Percentiles rank a stretch among this genome's conserved stretches.
phyloP scores from a whole-genome alignment of 2,329 filamentous ascomycete genomes.

The Phaeoacremonium minimum region DNA sequence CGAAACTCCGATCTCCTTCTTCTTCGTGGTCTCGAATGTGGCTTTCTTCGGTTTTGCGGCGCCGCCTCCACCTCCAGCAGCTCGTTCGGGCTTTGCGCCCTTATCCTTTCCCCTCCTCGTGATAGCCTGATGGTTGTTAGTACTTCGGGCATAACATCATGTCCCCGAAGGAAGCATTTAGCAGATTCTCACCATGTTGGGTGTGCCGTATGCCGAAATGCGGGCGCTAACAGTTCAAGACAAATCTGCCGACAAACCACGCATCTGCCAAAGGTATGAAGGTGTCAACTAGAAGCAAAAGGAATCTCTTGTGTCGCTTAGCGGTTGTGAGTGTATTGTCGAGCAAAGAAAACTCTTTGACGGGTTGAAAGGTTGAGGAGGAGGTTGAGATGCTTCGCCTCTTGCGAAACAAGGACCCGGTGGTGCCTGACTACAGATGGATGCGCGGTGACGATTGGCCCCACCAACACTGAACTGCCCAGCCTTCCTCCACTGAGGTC shows the following conservation, averaged over 20 bases:
- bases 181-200: conserved; percentile 10
- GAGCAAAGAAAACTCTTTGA: background rate
- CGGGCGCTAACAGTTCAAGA: too few species aligned
- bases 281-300: too few species aligned
- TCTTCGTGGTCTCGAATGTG: conserved; percentile 92
- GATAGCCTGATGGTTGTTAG: conserved; percentile 33
- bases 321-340: too few species aligned
- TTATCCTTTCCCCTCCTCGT: conserved; percentile 46
- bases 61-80: conserved; percentile 33
- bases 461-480: too few species aligned
- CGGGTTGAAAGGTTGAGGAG: background rate
- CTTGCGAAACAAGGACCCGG: background rate
- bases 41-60: conserved; percentile 83
- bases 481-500: too few species aligned
- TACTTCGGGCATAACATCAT: too few species aligned
- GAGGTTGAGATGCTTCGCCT: background rate
- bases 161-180: too few species aligned
- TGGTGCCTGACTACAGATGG: background rate
- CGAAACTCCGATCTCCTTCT: conserved; percentile 98
- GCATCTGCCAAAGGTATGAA: too few species aligned
- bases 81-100: conserved; percentile 34
- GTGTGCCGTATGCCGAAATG: too few species aligned
- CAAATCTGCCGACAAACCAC: too few species aligned
- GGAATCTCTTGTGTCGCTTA: too few species aligned
- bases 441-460: background rate